Evolutionary conservation across 164 flowering plant genomes (phyloP).

Genomic region (Piper betle): DNA sequence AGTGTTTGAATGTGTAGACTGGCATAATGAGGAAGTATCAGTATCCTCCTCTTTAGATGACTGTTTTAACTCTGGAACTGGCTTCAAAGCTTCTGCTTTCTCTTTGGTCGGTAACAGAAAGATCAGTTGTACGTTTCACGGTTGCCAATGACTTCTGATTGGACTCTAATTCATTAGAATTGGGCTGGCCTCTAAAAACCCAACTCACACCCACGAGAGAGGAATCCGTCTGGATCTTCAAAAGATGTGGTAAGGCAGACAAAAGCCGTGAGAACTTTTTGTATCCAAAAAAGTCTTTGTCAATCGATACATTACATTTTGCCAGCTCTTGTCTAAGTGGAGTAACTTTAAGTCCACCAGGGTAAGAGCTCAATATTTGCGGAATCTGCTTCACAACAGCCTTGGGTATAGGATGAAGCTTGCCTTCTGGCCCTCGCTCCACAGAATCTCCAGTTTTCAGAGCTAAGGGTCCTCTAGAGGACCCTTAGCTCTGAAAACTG

Average conservation of each 20-base stretch:
- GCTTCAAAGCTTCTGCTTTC: neutral
- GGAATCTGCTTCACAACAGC: conserved; percentile 31
- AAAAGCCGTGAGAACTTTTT: conserved; percentile 62
- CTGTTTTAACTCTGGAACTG: neutral
- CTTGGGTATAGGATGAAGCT: conserved; percentile 40
- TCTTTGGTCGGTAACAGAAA: neutral
- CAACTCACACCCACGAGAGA: conserved; percentile 26
- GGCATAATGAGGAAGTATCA: neutral
- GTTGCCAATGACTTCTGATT: conserved; percentile 8
- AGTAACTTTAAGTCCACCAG: too few relatives aligned
- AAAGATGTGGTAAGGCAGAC: conserved; percentile 38
- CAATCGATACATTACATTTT: conserved; percentile 25
- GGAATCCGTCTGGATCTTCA: conserved; percentile 22
- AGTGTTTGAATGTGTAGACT: neutral
- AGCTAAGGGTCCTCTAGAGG: conserved; percentile 19
- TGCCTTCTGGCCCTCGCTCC: conserved; percentile 21
- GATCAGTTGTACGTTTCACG: conserved; percentile 3
- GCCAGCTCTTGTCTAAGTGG: too few relatives aligned
- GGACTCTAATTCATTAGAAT: conserved; percentile 16
- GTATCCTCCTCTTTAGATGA: neutral
- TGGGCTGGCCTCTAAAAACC: conserved; percentile 19
- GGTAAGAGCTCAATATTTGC: too few relatives aligned
- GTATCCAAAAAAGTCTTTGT: conserved; percentile 58
- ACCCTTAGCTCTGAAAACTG: conserved; percentile 17
- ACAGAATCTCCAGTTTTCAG: conserved; percentile 17